Percentiles rank a stretch among this genome's conserved stretches.
phyloP scores from a whole-genome alignment of 2,329 filamentous ascomycete species.

The Knufia fluminis region DNA sequence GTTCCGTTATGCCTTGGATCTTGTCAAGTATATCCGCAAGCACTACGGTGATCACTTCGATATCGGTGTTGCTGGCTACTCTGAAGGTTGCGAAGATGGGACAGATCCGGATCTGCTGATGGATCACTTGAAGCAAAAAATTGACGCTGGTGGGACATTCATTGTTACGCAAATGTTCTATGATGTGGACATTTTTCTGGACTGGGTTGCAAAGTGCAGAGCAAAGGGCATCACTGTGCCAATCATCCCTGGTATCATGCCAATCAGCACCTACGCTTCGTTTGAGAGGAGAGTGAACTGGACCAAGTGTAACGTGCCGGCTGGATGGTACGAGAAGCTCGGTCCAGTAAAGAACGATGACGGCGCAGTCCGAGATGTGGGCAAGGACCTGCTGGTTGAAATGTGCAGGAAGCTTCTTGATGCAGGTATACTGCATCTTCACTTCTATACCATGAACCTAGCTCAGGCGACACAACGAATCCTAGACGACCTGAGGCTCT shows the following conservation, averaged over 20 bases:
- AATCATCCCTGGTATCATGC: conserved; percentile 83
- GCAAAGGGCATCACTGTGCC: conserved; percentile 74
- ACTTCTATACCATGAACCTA: conserved; percentile 99
- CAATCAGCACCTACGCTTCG: conserved; percentile 88
- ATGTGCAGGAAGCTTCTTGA: conserved; percentile 81
- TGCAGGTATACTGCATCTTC: conserved; percentile 75
- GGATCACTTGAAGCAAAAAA: conserved; percentile 91
- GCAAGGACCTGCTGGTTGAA: conserved; percentile 75
- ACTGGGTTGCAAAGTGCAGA: conserved; percentile 80
- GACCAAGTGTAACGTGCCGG: conserved; percentile 77
- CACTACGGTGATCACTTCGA: conserved; percentile 86
- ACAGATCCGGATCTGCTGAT: conserved; percentile 75
- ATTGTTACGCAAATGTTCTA: conserved; percentile 99
- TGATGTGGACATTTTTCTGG: conserved; percentile 87
- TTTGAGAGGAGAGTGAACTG: conserved; percentile 85
- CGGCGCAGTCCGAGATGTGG: conserved; percentile 78
- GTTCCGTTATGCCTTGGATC: conserved; percentile 85
- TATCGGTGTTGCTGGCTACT: conserved; percentile 94
- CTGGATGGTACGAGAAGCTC: conserved; percentile 68
- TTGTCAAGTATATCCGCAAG: conserved; percentile 73
- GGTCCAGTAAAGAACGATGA: conserved; percentile 97
- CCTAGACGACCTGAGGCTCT: conserved; percentile 75
- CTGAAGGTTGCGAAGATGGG: conserved; percentile 91
- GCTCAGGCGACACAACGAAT: conserved; percentile 91
- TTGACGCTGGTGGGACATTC: conserved; percentile 86